These are phyloP conservation scores for Melocanna baccifera DNA, from an alignment of 176 grass and related monocot genomes.

Conservation along the genomic window DNA sequence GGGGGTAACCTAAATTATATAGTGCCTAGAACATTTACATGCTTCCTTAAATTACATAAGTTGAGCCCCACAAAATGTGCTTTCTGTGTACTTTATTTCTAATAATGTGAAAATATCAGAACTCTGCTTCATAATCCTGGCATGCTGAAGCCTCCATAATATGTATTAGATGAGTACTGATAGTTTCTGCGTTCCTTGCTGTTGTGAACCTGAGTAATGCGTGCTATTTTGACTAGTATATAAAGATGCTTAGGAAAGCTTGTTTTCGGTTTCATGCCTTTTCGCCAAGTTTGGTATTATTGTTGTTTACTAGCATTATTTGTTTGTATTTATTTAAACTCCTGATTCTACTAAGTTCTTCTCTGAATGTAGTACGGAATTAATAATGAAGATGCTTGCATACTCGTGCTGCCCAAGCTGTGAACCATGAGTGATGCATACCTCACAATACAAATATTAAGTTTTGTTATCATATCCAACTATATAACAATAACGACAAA, in stretches of 20 bases:
- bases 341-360: neutral
- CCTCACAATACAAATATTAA: neutral
- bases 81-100: neutral
- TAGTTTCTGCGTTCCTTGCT: neutral
- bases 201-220: neutral
- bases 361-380: neutral
- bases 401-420: neutral
- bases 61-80: neutral
- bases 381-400: constrained; percentile 6
- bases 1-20: neutral
- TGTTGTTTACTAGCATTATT: neutral
- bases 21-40: neutral
- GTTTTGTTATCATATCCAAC: constrained; percentile 2
- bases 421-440: neutral
- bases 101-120: neutral
- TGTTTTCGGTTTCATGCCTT: neutral
- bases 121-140: neutral
- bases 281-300: neutral
- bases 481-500: too few species aligned
- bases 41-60: neutral
- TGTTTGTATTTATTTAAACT: neutral
- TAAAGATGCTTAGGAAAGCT: neutral
- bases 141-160: neutral
- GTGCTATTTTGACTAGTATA: neutral
- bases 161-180: neutral